Percentiles rank a stretch among this genome's conserved stretches.
Conservation (phyloP, 495 filamentous ascomycete species). For the Lasiosphaeria miniovina region DNA sequence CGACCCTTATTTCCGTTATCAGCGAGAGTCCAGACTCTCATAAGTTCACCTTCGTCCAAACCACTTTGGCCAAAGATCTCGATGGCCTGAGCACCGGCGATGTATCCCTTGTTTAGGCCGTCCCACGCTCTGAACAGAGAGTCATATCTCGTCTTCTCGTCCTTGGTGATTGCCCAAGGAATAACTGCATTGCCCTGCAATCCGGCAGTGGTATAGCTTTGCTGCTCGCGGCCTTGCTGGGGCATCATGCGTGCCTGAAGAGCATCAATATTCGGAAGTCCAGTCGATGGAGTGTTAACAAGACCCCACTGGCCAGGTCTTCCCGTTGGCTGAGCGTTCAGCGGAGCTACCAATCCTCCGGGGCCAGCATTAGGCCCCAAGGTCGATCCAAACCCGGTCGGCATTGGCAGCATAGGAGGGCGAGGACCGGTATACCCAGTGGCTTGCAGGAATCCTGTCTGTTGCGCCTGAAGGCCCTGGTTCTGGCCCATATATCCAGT, state of each 20-base stretch:
- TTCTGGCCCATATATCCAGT: conserved; percentile 43
- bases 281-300: conserved; percentile 87
- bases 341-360: conserved; percentile 51
- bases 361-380: conserved; percentile 61
- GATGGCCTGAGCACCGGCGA: conserved; percentile 89
- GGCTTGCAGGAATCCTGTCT: conserved; percentile 56
- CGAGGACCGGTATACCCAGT: conserved; percentile 69
- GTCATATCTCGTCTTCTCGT: conserved; percentile 97
- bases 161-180: conserved; percentile 98
- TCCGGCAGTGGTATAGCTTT: conserved; percentile 76
- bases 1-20: conserved; percentile 91
- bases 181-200: conserved; percentile 91
- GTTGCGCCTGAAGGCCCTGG: conserved; percentile 55
- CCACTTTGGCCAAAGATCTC: conserved; percentile 98
- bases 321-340: conserved; percentile 94
- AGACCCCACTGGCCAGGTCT: conserved; percentile 96
- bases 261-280: conserved; percentile 89
- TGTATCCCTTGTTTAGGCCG: conserved; percentile 88
- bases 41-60: conserved; percentile 81
- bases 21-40: conserved; percentile 91
- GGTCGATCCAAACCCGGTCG: conserved; percentile 68
- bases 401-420: conserved; percentile 94
- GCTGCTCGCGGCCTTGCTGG: conserved; percentile 86
- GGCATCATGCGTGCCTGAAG: conserved; percentile 98
- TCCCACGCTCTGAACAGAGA: conserved; percentile 96